Evolutionary conservation across 2,329 filamentous ascomycete genomes (phyloP), one percentile per base, ranked within the genome.

Genomic region (Apiospora marii): DNA sequence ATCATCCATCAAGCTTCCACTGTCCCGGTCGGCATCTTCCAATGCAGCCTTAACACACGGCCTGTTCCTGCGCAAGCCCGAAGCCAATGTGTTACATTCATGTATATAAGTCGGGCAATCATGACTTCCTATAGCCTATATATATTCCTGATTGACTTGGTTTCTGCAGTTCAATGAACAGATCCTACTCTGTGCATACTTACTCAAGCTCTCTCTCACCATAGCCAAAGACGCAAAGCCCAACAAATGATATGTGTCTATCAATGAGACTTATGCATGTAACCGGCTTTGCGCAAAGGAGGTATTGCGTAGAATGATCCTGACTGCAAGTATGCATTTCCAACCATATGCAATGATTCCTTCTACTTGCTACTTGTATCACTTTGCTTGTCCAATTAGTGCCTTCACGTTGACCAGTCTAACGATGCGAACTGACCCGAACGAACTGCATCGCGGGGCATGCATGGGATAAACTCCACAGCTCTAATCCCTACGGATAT

Each of bases 391-490:
- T 64, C 51, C 24, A 48, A 22, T 19, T 58, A 34, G 51, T 58
- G 51, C 53, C 37, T 61, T 37, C 53, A 37, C 34, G 24, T 13
- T 16, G 7, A 22, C 16, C 16, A 22, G 27, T 37, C 53, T 61
- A 64, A 37, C 30, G 19, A 64, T 64, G 58, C 34, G 34, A 64
- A 64, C 58, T 64, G 58, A 19, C 51, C 27, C 51, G 14, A 58
- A 30, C 22, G 14, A 58, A 30, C 22, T 64, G 58, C 58, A 64
- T 64, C 58, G 58, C 34, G 58, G 58, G 58, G 58, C 53, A 14
- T 64, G 58, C 58, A 64, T 64, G 58, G 3, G n/a, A 64, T 13
- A 64, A 58, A 12, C 58, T n/a, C 58, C 58, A 64, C 58, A 41
- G 34, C 58, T 41, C 34, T 64, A 64, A 41, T 41, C 58, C 30